phyloP scores from a whole-genome alignment of 2,329 filamentous ascomycete genomes.

The Beauveria sp. region DNA sequence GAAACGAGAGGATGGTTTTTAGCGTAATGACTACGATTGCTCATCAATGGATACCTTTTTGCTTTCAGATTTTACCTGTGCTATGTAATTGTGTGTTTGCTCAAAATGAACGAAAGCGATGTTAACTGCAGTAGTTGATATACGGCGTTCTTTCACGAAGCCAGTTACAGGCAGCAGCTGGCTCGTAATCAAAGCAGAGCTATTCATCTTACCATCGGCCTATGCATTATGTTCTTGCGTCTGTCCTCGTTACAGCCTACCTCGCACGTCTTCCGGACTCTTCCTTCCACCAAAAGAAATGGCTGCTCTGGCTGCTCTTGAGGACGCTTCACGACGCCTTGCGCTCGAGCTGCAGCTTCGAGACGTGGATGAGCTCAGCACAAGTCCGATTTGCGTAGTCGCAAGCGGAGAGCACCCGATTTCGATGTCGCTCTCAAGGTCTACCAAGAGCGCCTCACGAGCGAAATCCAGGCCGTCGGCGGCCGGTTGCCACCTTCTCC shows the following conservation, averaged over 20 bases:
- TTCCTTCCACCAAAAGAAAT: background rate
- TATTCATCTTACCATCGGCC: background rate
- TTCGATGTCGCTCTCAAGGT: background rate
- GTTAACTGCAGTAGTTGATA: background rate
- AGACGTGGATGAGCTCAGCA: background rate
- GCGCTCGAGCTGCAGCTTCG: background rate
- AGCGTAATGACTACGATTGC: background rate
- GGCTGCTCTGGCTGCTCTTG: background rate
- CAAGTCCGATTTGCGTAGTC: background rate
- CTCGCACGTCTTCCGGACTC: too few species aligned
- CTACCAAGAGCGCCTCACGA: background rate
- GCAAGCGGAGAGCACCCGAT: background rate
- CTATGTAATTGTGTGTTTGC: background rate
- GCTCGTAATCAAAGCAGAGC: background rate
- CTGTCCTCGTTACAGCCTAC: too few species aligned
- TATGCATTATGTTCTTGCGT: too few species aligned
- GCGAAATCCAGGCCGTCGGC: background rate
- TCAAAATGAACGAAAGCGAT: background rate
- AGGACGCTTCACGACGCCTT: background rate
- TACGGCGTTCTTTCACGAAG: background rate
- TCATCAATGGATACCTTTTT: slow-evolving; percentile 2
- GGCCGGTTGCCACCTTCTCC: background rate
- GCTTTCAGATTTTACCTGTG: background rate
- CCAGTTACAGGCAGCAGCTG: background rate
- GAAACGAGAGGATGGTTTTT: slow-evolving; percentile 6